Conservation (phyloP, 2,329 filamentous ascomycete species). For the Diaporthe sp. region DNA sequence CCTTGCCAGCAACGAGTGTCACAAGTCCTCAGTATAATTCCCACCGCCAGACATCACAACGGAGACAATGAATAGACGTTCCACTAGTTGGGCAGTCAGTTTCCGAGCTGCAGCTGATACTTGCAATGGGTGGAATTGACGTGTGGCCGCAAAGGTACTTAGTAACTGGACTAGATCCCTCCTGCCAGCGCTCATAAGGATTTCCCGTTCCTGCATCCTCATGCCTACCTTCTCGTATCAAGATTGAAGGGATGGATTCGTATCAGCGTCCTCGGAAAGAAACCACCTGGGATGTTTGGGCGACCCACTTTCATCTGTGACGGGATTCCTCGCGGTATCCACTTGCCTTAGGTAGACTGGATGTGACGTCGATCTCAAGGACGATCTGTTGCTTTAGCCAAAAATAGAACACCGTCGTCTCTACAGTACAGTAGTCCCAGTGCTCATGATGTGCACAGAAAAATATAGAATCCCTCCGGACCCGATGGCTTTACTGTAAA, state of each 20-base stretch:
- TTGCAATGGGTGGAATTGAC: background rate
- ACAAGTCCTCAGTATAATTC: background rate
- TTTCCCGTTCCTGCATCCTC: background rate
- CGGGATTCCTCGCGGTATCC: background rate
- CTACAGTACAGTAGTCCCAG: too few relatives aligned
- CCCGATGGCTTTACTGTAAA: background rate
- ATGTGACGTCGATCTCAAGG: conserved; percentile 16
- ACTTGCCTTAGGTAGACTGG: conserved; percentile 8
- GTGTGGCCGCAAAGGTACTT: background rate
- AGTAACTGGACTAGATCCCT: background rate
- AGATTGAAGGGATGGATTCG: background rate
- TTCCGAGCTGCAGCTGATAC: too few relatives aligned
- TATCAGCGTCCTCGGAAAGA: background rate
- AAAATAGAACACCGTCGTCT: conserved; percentile 28
- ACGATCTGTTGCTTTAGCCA: background rate
- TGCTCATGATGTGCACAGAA: background rate
- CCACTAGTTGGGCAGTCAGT: background rate
- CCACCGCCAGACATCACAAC: background rate
- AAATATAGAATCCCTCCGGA: background rate
- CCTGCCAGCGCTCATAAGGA: background rate
- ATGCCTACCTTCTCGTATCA: background rate
- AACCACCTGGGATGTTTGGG: background rate
- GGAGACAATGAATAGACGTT: too few relatives aligned
- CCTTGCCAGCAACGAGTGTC: background rate
- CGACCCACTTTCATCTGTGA: conserved; percentile 11